Evolutionary conservation across 306 rosid species (phyloP).

Genomic region (Quercus cerris): DNA sequence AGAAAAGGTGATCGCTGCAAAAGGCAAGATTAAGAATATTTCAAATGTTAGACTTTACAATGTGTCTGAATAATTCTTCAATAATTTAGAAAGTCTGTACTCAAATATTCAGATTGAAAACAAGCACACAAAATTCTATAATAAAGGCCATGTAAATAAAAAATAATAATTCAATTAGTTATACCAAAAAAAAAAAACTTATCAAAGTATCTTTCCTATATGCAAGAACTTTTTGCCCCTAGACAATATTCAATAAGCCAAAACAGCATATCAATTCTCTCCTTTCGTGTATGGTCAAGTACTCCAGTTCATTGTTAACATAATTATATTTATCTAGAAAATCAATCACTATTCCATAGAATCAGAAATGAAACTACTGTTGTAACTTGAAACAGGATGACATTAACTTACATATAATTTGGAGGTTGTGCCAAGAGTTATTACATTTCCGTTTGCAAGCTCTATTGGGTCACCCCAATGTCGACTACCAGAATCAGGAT

Average conservation of each 20-base stretch:
- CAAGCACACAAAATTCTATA: background rate
- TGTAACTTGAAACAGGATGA: conserved; percentile 17
- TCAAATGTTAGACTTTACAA: background rate
- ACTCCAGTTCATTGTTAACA: background rate
- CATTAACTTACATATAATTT: conserved; percentile 57
- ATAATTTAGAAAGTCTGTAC: background rate
- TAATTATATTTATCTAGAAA: background rate
- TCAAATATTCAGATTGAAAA: background rate
- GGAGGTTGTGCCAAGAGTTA: conserved; percentile 93
- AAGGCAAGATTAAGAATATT: background rate
- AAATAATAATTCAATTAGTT: background rate
- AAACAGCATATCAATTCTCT: background rate
- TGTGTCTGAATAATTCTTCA: background rate
- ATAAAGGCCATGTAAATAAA: background rate
- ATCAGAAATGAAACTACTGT: conserved; percentile 1
- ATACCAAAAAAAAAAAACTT: background rate
- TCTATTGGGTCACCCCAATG: conserved; percentile 69
- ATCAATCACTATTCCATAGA: background rate
- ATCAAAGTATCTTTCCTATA: background rate
- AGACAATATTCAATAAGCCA: background rate
- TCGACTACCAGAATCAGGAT: conserved; percentile 69
- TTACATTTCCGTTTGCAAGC: conserved; percentile 78
- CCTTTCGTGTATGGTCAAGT: background rate
- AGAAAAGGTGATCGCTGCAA: background rate
- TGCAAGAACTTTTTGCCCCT: background rate